phyloP scores from a whole-genome alignment of 1,284 basidiomycete species.

The Cryptococcus maquisensis region DNA sequence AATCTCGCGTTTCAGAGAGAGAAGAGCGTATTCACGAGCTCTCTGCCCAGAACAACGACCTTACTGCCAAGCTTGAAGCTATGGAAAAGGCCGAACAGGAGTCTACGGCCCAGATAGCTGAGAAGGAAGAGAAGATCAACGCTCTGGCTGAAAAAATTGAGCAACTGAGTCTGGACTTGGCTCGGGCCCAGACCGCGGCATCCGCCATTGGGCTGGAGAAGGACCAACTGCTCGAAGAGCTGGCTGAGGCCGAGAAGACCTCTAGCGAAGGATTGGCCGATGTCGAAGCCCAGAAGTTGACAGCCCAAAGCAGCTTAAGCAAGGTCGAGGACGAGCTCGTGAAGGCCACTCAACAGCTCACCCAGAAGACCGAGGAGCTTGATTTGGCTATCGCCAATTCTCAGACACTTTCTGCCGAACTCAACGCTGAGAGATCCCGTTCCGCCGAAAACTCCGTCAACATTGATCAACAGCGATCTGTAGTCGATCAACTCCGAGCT shows the following conservation, averaged over 20 bases:
- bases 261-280: constrained; percentile 11
- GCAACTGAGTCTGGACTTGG: constrained; percentile 2
- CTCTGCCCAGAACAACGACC: constrained; percentile 4
- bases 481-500: background rate
- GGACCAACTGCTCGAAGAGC: constrained; percentile 5
- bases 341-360: background rate
- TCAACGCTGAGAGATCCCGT: background rate
- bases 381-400: background rate
- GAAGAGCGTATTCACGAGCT: constrained; percentile 9
- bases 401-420: background rate
- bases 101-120: background rate
- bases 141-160: background rate
- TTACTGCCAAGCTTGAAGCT: constrained; percentile 4
- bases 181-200: background rate
- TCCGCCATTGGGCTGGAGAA: constrained; percentile 6
- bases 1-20: constrained; percentile 10
- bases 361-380: background rate
- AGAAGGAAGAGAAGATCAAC: constrained; percentile 3
- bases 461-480: background rate
- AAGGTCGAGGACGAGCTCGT: background rate
- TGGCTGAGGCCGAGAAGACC: constrained; percentile 11
- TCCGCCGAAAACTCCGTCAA: background rate
- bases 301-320: background rate
- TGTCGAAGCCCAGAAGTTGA: constrained; percentile 2
- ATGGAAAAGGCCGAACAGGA: background rate